Percentiles rank a stretch among this genome's conserved stretches.
These are phyloP conservation scores for Phytopythium ostracodes DNA, from an alignment of 352 stramenopile species.

Conservation along the genomic window DNA sequence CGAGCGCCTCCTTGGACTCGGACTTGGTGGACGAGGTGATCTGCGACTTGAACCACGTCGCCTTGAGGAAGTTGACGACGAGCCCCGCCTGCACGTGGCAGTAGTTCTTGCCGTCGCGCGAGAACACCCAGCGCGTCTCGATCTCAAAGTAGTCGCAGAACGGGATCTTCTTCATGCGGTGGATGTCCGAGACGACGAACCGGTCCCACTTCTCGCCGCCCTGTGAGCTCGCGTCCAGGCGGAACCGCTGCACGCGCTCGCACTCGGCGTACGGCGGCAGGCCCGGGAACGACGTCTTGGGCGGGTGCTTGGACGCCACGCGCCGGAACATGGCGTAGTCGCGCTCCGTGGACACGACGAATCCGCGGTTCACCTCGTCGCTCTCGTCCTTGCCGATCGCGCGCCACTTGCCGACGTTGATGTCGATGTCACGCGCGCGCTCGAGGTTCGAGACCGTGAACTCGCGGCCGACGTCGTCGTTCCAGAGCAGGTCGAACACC, in stretches of 20 bases:
- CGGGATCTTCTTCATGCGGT: conserved; percentile 72
- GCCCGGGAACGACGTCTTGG: conserved; percentile 55
- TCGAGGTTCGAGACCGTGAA: conserved; percentile 52
- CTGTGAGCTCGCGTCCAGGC: conserved; percentile 34
- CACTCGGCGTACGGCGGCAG: conserved; percentile 49
- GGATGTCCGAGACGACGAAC: conserved; percentile 60
- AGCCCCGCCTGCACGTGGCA: conserved; percentile 69
- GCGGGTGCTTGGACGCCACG: conserved; percentile 53
- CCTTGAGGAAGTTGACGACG: conserved; percentile 75
- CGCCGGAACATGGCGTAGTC: conserved; percentile 43
- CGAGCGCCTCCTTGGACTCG: conserved; percentile 65
- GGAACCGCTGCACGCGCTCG: conserved; percentile 44
- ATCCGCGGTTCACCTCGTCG: conserved; percentile 25
- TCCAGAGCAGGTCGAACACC: conserved; percentile 69
- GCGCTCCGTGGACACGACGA: conserved; percentile 46
- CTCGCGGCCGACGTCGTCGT: conserved; percentile 42
- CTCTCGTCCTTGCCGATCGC: conserved; percentile 23
- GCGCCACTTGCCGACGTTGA: conserved; percentile 57
- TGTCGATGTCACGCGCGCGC: conserved; percentile 64
- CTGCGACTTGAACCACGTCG: conserved; percentile 83
- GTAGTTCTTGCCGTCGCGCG: conserved; percentile 65
- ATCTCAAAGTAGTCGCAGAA: conserved; percentile 85
- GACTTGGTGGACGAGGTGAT: conserved; percentile 74
- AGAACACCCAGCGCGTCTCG: conserved; percentile 77
- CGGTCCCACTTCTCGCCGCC: conserved; percentile 42